Evolutionary conservation across 352 stramenopile genomes (phyloP).

Genomic region (Phytophthora megakarya): DNA sequence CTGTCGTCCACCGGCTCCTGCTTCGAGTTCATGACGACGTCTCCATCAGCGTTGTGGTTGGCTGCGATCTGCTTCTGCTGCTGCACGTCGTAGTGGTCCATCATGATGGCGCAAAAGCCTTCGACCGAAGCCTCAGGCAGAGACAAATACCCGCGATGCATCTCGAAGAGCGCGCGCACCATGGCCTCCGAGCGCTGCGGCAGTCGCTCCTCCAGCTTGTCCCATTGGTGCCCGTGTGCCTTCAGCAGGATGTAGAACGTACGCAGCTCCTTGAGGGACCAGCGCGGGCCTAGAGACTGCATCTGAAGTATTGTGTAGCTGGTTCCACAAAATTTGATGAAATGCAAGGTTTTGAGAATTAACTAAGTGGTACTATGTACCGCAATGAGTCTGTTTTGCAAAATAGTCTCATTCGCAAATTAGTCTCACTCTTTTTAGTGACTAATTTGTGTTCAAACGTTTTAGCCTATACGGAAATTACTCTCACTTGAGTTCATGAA

Average conservation of each 20-base stretch:
- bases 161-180: constrained; percentile 67
- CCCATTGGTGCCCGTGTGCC: constrained; percentile 53
- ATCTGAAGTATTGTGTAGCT: constrained; percentile 1
- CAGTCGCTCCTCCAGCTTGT: constrained; percentile 54
- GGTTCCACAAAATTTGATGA: no score
- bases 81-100: constrained; percentile 63
- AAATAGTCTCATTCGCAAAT: no score
- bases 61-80: neutral
- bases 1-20: constrained; percentile 8
- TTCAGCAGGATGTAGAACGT: constrained; percentile 71
- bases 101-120: constrained; percentile 74
- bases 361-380: no score
- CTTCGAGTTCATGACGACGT: constrained; percentile 16
- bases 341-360: no score
- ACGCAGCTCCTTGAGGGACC: constrained; percentile 67
- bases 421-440: no score
- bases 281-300: constrained; percentile 50
- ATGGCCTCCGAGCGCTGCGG: constrained; percentile 57
- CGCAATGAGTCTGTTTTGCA: no score
- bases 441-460: no score
- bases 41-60: constrained; percentile 4
- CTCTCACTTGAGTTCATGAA: no score
- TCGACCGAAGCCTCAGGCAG: constrained; percentile 69
- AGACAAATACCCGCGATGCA: constrained; percentile 73
- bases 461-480: no score